Evolutionary conservation across 768 basidiomycete species (phyloP), one percentile per base, ranked within the genome.

Genomic region (Boletus bicolor): DNA sequence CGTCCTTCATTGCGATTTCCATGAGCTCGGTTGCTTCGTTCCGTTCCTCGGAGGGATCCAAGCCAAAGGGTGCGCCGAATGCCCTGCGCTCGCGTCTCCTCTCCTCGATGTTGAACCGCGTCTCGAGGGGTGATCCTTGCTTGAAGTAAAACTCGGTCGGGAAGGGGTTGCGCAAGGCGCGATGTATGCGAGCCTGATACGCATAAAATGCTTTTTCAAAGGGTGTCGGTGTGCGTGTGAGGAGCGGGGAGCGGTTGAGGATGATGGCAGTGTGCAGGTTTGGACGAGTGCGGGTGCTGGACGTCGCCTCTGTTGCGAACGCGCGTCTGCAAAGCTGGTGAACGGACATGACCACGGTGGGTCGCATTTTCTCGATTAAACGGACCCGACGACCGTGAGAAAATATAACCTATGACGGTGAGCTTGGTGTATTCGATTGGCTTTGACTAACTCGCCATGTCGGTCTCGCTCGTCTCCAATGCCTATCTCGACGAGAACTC

Each of bases 111-210:
- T 79, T 84, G 72, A 93, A 96, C 38, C 89, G 82, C 14, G 85
- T 83, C 69, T 94, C 88, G 32, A 94, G 81, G 15, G 91, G 77
- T 0, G 93, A 90, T 9, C 94, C 94, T 48, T 86, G 86, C 73
- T 93, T 93, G 80, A 96, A 96, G 76, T 95, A 98, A 73, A 96
- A 93, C 45, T 93, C 86, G 55, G 83, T 78, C 17, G 94, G 91
- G 69, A 93, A 86, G 1, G 94, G 94, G 62, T 92, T 91, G 68
- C 88, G 87, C 46, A 98, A 75, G 3, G 93, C 87, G 61, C 91
- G 87, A 64, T 85, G 82, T 66, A 98, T 82, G 42, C 91, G 85
- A 9, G 82, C 77, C 68, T 93, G 89, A 78, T 96, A 95, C 51
- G 81, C 77, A 72, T 90, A 87, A 72, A 89, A 94, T 12, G 91